Conservation (phyloP, 1,139 yeast species). For the Entelexis paramagnoliae region DNA sequence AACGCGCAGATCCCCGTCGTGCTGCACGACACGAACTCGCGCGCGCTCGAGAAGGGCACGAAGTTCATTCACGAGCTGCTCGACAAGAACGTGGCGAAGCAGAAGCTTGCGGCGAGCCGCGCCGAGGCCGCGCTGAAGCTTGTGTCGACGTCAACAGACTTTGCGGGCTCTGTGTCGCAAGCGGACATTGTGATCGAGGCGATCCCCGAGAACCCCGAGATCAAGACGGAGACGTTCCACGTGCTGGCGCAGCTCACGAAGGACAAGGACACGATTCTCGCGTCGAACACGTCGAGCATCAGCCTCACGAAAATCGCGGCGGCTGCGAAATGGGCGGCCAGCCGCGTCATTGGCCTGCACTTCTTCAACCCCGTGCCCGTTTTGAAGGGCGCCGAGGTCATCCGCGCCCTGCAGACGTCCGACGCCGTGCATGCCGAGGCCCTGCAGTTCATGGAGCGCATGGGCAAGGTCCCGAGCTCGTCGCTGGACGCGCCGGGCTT, state of each 20-base stretch:
- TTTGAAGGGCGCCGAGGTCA: slow-evolving; percentile 39
- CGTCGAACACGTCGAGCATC: slow-evolving; percentile 39
- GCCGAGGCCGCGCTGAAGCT: slow-evolving; percentile 30
- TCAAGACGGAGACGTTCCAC: slow-evolving; percentile 33
- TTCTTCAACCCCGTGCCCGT: slow-evolving; percentile 42
- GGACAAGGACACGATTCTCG: slow-evolving; percentile 31
- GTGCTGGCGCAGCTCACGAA: slow-evolving; percentile 30
- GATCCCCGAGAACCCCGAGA: slow-evolving; percentile 36
- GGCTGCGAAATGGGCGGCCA: slow-evolving; percentile 36
- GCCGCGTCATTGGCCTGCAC: slow-evolving; percentile 37
- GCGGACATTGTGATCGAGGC: slow-evolving; percentile 39
- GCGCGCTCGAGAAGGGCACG: slow-evolving; percentile 30
- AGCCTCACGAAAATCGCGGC: slow-evolving; percentile 39
- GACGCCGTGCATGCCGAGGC: slow-evolving; percentile 31
- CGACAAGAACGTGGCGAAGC: slow-evolving; percentile 33
- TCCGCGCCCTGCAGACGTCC: slow-evolving; percentile 36
- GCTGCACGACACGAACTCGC: slow-evolving; percentile 32
- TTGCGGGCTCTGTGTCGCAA: slow-evolving; percentile 26
- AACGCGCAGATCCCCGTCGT: slow-evolving; percentile 34
- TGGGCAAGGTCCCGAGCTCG: slow-evolving; percentile 35
- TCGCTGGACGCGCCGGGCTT: slow-evolving; percentile 38
- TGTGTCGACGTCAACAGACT: slow-evolving; percentile 27
- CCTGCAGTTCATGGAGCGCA: slow-evolving; percentile 29
- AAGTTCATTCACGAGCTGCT: slow-evolving; percentile 34
- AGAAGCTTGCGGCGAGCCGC: slow-evolving; percentile 30